These are phyloP conservation scores for Peronosclerospora sorghi DNA, from an alignment of 352 stramenopile species.

Conservation along the genomic window DNA sequence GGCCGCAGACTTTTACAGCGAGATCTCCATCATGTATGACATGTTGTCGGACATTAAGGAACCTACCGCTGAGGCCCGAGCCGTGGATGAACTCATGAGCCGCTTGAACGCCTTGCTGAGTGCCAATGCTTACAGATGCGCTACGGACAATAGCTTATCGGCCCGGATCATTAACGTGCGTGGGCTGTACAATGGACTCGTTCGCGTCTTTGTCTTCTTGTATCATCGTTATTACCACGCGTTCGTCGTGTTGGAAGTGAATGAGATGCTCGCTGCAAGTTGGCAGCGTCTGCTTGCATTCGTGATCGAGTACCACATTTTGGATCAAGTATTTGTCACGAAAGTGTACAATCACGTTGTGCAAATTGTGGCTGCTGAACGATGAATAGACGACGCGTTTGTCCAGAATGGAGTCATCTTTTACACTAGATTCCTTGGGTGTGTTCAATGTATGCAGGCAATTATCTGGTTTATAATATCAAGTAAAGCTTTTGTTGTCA, in stretches of 20 bases:
- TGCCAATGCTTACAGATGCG: slow-evolving; percentile 1
- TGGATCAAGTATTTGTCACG: slow-evolving; percentile 45
- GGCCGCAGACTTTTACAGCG: slow-evolving; percentile 51
- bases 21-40: slow-evolving; percentile 51
- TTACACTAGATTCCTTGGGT: background rate
- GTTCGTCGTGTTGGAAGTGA: slow-evolving; percentile 50
- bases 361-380: slow-evolving; percentile 26
- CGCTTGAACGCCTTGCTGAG: slow-evolving; percentile 24
- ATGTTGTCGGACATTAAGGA: slow-evolving; percentile 56
- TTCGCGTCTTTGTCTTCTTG: slow-evolving; percentile 59
- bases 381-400: background rate
- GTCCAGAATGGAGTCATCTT: background rate
- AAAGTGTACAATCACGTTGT: slow-evolving; percentile 43
- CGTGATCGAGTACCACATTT: slow-evolving; percentile 45
- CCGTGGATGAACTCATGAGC: slow-evolving; percentile 50
- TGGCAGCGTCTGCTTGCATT: slow-evolving; percentile 58
- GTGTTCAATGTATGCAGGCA: too few relatives aligned
- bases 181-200: slow-evolving; percentile 46
- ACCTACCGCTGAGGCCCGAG: slow-evolving; percentile 26
- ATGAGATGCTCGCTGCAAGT: slow-evolving; percentile 35
- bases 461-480: background rate
- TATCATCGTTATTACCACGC: slow-evolving; percentile 41
- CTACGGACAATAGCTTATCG: background rate
- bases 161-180: slow-evolving; percentile 26
- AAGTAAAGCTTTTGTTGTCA: background rate